Evolutionary conservation across 352 stramenopile species (phyloP), one percentile per base, ranked within the genome.

Genomic region (Globisporangium radiosum): DNA sequence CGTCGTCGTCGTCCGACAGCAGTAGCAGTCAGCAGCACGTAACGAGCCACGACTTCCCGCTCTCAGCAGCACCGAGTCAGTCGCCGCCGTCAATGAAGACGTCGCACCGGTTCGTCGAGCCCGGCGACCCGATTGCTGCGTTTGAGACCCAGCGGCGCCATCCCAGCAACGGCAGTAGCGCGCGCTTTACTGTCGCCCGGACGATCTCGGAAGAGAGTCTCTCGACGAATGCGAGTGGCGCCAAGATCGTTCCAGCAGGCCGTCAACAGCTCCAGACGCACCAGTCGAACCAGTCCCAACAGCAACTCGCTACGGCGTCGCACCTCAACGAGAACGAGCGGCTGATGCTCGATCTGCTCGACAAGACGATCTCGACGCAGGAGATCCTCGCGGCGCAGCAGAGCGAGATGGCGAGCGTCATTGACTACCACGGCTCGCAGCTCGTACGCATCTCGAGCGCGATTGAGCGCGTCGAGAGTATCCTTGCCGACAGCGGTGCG

Each of bases 321-420:
- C 63, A 68, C 45, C 59, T 86, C 33, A 87, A 90, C 55, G 60
- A 78, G 54, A 86, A 88, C 40, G 76, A 88, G 54, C 78, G 80
- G 59, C 75, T 88, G 72, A 76, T 92, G 66, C 66, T 89, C 55
- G 78, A 88, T 47, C 63, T 92, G 40, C 68, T 92, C 36, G 79
- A 89, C 67, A 85, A 85, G 59, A 92, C 82, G 15, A 90, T 92
- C 58, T 79, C 69, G 25, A 92, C 82, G 3, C 82, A 92, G 53
- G 78, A 88, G 56, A 76, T 92, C 50, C 70, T 92, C n/a, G 79
- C 80, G 0, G 72, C 80, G 25, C 79, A 85, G 62, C 82, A 92
- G 65, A 68, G 82, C 48, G 78, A 85, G 59, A 90, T 92, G 79
- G 77, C 77, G 33, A 70, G 72, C 44, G 67, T 89, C 45, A 82